Evolutionary conservation across 2,329 filamentous ascomycete genomes (phyloP).

Genomic region (Neodidymelliopsis sp.): DNA sequence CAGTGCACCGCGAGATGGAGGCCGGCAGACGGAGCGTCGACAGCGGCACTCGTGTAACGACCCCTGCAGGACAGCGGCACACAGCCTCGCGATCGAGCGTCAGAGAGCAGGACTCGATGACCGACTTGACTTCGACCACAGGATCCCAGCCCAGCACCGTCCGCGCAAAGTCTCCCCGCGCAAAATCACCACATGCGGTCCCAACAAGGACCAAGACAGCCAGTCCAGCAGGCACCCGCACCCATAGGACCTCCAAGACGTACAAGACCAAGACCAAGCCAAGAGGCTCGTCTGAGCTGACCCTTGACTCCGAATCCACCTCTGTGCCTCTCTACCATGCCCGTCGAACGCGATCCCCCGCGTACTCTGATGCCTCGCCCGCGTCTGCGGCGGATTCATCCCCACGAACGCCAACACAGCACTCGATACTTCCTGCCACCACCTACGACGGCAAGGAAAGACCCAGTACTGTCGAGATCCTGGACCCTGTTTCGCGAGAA

Average conservation of each 20-base stretch:
- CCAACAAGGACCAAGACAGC: constrained; percentile 31
- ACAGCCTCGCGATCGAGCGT: constrained; percentile 54
- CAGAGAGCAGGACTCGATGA: constrained; percentile 49
- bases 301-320: constrained; percentile 56
- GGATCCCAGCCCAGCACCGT: constrained; percentile 51
- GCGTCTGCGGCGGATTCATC: constrained; percentile 54
- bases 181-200: constrained; percentile 33
- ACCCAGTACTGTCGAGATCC: constrained; percentile 53
- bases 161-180: constrained; percentile 40
- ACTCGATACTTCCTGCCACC: constrained; percentile 47
- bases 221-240: constrained; percentile 32
- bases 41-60: constrained; percentile 46
- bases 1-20: constrained; percentile 47
- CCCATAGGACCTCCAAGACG: constrained; percentile 33
- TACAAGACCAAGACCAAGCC: constrained; percentile 36
- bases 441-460: constrained; percentile 43
- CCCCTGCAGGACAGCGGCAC: constrained; percentile 45
- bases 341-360: constrained; percentile 38
- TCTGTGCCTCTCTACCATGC: constrained; percentile 53
- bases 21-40: constrained; percentile 53
- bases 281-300: constrained; percentile 51
- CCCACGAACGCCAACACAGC: constrained; percentile 54
- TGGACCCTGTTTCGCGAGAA: constrained; percentile 47
- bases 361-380: constrained; percentile 50
- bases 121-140: constrained; percentile 54